phyloP scores from a whole-genome alignment of 2,329 filamentous ascomycete genomes.

The Ascochyta rabiei region DNA sequence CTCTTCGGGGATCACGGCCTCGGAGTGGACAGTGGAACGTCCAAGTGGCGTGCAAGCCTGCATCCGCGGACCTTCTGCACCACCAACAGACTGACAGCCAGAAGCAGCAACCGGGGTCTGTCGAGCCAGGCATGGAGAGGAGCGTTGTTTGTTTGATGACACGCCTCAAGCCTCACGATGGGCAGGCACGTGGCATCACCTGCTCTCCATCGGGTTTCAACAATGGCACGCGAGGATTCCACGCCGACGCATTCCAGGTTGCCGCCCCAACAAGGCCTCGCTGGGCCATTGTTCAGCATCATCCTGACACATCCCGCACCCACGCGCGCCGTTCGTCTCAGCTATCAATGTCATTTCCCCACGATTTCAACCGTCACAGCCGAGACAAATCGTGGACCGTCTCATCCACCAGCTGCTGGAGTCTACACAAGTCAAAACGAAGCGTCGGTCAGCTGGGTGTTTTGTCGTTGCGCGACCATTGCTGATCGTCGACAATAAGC shows the following conservation, averaged over 20 bases:
- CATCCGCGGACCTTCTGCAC: constrained; percentile 14
- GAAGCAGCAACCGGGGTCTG: not conserved
- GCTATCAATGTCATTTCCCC: constrained; percentile 20
- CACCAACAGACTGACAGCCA: not conserved
- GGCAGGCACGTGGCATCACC: constrained; percentile 8
- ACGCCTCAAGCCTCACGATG: constrained; percentile 7
- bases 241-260: constrained; percentile 10
- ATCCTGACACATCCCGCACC: constrained; percentile 14
- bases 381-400: constrained; percentile 24
- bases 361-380: constrained; percentile 16
- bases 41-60: constrained; percentile 16
- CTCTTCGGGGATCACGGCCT: constrained; percentile 11
- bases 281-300: constrained; percentile 15
- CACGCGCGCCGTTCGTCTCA: constrained; percentile 35
- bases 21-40: constrained; percentile 14
- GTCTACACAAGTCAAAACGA: constrained; percentile 14
- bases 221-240: constrained; percentile 12
- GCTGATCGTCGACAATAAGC: constrained; percentile 10
- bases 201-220: constrained; percentile 3
- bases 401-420: constrained; percentile 25
- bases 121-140: not conserved
- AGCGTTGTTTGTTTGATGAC: constrained; percentile 15
- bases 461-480: constrained; percentile 7
- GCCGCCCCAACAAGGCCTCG: constrained; percentile 11
- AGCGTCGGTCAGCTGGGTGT: not conserved